Base-by-base conservation (phyloP, 2,329 filamentous ascomycete species). In the Aspergillus sp. region DNA sequence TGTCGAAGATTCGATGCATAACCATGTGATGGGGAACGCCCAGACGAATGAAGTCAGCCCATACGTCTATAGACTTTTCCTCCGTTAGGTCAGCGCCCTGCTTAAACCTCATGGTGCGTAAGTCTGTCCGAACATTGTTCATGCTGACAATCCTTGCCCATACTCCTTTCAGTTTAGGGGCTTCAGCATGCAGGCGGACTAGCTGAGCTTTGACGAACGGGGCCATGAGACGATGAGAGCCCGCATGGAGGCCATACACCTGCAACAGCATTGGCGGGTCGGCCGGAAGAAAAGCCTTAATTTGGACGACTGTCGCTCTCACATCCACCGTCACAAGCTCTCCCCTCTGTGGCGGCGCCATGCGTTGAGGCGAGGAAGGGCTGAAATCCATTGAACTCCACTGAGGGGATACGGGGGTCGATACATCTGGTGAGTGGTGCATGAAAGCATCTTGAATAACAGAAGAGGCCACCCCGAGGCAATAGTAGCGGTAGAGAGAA, bases 251-350 rank as follows among this genome's bases (percentile, higher is more conserved):
- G 9, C 85, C 84, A 68, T 93, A 93, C 9, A 97, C 77, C 57
- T 97, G 93, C 2, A 97, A 64, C 89, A 99, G 92, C 71, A 97
- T 78, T 0, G 86, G 83, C n/a, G 94, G 95, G 63, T 97, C 92
- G 16, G 87, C 79, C 1, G 94, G 93, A 83, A 97, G 86, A 42
- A 87, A 86, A 4, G 88, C 89, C 72, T 97, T 97, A 60, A 97
- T 72, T 67, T 97, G 93, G 17, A 97, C 75, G 31, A 97, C 81
- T 1, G 85, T 83, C 4, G 88, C 86, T 70, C 89, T 94, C 62
- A 96, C 77, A 66, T 97, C 93, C 16, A 96, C 72, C 1, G 89
- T 88, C 11, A 95, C 75, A 13, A 96, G 78, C 67, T 99, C 93
- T 23, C 60, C 56, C 45, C 65, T 69, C 43, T 61, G 53, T 23